These are phyloP conservation scores for Wallacemonas rigidus DNA, from an alignment of 208 protist genomes.

Conservation along the genomic window DNA sequence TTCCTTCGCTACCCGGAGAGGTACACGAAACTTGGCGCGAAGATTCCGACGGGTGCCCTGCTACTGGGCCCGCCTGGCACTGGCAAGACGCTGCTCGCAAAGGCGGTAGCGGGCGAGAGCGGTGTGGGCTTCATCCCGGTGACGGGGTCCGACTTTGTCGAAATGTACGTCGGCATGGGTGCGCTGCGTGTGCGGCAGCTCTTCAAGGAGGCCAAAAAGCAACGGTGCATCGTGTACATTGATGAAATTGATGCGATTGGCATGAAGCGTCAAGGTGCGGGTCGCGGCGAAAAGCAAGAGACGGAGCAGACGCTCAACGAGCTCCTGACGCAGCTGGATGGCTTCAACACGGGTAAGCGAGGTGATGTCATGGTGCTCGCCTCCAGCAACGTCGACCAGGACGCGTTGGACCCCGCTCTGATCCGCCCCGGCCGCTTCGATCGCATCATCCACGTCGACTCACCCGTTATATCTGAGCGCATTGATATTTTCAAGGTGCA, in stretches of 20 bases:
- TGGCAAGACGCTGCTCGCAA: slow-evolving; percentile 95
- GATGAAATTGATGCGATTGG: slow-evolving; percentile 99
- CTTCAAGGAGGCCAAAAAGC: slow-evolving; percentile 93
- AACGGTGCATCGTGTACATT: slow-evolving; percentile 97
- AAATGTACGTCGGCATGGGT: slow-evolving; percentile 97
- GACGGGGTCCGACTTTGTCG: slow-evolving; percentile 95
- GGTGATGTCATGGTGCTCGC: slow-evolving; percentile 95
- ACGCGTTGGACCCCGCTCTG: slow-evolving; percentile 91
- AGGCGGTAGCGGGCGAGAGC: slow-evolving; percentile 92
- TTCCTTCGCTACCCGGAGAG: slow-evolving; percentile 91
- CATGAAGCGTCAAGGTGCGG: slow-evolving; percentile 60
- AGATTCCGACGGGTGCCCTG: slow-evolving; percentile 84
- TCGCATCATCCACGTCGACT: slow-evolving; percentile 91
- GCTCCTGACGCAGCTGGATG: slow-evolving; percentile 97
- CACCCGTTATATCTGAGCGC: slow-evolving; percentile 92
- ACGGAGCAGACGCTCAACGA: slow-evolving; percentile 98
- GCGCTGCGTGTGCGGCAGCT: slow-evolving; percentile 93
- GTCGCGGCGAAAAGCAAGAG: slow-evolving; percentile 90
- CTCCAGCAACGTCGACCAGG: slow-evolving; percentile 95
- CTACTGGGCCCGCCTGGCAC: slow-evolving; percentile 93
- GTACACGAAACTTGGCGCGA: slow-evolving; percentile 77
- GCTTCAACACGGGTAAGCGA: slow-evolving; percentile 78
- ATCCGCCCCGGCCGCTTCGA: slow-evolving; percentile 95
- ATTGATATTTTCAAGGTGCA: slow-evolving; percentile 97
- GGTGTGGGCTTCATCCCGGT: slow-evolving; percentile 92